Percentiles rank a stretch among this genome's conserved stretches.
These are phyloP conservation scores for Fereydounia khargensis DNA, from an alignment of 1,284 basidiomycete genomes.

Conservation along the genomic window DNA sequence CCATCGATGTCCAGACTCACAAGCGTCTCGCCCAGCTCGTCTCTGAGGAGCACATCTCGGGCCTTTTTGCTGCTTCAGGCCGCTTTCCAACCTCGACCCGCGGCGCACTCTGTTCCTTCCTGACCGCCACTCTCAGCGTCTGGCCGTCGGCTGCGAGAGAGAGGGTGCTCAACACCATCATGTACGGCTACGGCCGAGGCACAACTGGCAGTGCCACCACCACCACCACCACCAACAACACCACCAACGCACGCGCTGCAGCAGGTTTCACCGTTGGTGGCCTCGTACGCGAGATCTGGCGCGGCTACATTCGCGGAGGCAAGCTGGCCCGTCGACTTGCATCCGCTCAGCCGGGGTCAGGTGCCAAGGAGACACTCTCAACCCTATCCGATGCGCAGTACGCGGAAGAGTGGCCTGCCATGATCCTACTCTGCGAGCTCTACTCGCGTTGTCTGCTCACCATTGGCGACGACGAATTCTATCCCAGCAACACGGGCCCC, in stretches of 20 bases:
- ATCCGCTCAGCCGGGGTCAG: slow-evolving; percentile 12
- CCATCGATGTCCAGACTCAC: slow-evolving; percentile 22
- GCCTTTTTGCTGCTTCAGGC: slow-evolving; percentile 37
- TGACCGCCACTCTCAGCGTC: slow-evolving; percentile 35
- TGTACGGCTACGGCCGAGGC: slow-evolving; percentile 14
- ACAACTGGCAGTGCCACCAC: background rate
- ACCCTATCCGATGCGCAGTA: slow-evolving; percentile 3
- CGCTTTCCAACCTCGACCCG: slow-evolving; percentile 40
- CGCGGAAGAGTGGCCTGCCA: slow-evolving; percentile 60
- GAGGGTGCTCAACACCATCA: slow-evolving; percentile 21
- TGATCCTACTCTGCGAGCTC: slow-evolving; percentile 78
- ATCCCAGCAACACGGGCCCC: too few species aligned
- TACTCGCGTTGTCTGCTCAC: slow-evolving; percentile 83
- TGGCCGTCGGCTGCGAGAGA: slow-evolving; percentile 40
- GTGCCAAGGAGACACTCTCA: slow-evolving; percentile 19
- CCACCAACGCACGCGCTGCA: background rate
- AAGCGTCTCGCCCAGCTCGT: slow-evolving; percentile 30
- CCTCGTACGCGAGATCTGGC: slow-evolving; percentile 52
- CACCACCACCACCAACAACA: background rate
- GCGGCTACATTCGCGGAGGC: slow-evolving; percentile 46
- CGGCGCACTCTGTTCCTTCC: slow-evolving; percentile 41
- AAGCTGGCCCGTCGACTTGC: slow-evolving; percentile 29
- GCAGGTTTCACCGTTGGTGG: slow-evolving; percentile 1
- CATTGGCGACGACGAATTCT: slow-evolving; percentile 96
- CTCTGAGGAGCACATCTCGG: slow-evolving; percentile 37